A percentile compares a stretch with the other conserved stretches of the same genome.
Conservation (phyloP, 2,329 filamentous ascomycete genomes). For the Purpureocillium lavendulum region DNA sequence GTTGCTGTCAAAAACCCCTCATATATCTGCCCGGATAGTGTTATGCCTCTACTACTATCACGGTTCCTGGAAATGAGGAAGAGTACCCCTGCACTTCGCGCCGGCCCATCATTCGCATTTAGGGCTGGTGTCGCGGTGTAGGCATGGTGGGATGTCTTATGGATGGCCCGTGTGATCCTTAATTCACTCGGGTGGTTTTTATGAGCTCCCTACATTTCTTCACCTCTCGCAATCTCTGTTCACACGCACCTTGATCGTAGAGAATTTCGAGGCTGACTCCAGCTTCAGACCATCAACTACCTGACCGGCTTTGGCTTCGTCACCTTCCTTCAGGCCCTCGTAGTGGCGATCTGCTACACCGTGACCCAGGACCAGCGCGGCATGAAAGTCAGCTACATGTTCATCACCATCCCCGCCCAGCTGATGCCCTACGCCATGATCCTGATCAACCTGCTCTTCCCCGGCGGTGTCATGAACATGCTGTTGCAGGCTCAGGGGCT, state of each 20-base stretch:
- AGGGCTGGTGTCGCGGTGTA: conserved; percentile 54
- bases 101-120: conserved; percentile 60
- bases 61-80: conserved; percentile 82
- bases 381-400: conserved; percentile 66
- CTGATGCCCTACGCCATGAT: conserved; percentile 76
- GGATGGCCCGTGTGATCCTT: conserved; percentile 58
- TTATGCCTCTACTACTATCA: conserved; percentile 56
- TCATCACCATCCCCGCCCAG: conserved; percentile 77
- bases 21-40: conserved; percentile 76
- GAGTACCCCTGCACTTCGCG: conserved; percentile 60
- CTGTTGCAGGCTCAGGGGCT: conserved; percentile 68
- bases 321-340: conserved; percentile 56
- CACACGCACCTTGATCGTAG: conserved; percentile 1
- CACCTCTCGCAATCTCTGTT: conserved; percentile 9
- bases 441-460: conserved; percentile 60
- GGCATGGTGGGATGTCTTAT: conserved; percentile 70
- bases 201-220: conserved; percentile 53
- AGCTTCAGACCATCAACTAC: conserved; percentile 21
- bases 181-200: conserved; percentile 52
- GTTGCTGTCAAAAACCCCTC: conserved; percentile 37
- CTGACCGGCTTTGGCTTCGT: conserved; percentile 20
- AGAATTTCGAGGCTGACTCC: conserved; percentile 9
- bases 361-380: conserved; percentile 79
- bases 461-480: conserved; percentile 43
- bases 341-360: conserved; percentile 76